phyloP scores from a whole-genome alignment of 352 stramenopile species.

The Globisporangium barbulae region DNA sequence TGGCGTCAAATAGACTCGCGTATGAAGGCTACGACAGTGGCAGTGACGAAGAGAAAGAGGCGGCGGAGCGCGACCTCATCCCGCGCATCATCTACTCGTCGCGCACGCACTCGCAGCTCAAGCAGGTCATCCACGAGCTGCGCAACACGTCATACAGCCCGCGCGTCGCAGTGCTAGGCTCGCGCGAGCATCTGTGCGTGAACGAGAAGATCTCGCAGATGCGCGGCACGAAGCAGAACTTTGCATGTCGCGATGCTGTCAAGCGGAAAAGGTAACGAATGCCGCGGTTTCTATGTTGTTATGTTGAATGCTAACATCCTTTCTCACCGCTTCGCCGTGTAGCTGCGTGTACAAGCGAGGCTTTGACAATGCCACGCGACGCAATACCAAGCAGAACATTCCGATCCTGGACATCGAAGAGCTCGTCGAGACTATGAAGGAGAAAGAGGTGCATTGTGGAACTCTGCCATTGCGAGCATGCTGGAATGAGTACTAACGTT shows the following conservation, averaged over 20 bases:
- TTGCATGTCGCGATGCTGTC: conserved; percentile 83
- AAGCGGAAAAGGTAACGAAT: conserved; percentile 76
- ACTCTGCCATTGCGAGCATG: background rate
- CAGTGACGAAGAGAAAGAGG: conserved; percentile 21
- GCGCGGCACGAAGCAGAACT: conserved; percentile 82
- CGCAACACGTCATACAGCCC: conserved; percentile 94
- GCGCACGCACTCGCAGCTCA: conserved; percentile 97
- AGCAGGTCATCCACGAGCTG: conserved; percentile 96
- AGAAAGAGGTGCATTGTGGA: conserved; percentile 43
- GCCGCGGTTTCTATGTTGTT: background rate
- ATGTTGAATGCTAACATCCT: background rate
- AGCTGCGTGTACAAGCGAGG: conserved; percentile 79
- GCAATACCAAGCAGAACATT: conserved; percentile 43
- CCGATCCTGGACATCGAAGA: conserved; percentile 99
- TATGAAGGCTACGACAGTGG: conserved; percentile 49
- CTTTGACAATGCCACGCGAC: conserved; percentile 60
- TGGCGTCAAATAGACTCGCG: conserved; percentile 17
- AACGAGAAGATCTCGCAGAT: conserved; percentile 92
- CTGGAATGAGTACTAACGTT: background rate
- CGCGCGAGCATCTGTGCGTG: conserved; percentile 96
- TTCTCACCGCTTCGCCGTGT: background rate
- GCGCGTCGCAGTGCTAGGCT: conserved; percentile 89
- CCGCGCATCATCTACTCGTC: conserved; percentile 98
- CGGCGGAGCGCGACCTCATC: conserved; percentile 36
- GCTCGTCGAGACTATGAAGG: conserved; percentile 87